Evolutionary conservation across 208 protist species (phyloP).

Genomic region (Strigomonas culicis): DNA sequence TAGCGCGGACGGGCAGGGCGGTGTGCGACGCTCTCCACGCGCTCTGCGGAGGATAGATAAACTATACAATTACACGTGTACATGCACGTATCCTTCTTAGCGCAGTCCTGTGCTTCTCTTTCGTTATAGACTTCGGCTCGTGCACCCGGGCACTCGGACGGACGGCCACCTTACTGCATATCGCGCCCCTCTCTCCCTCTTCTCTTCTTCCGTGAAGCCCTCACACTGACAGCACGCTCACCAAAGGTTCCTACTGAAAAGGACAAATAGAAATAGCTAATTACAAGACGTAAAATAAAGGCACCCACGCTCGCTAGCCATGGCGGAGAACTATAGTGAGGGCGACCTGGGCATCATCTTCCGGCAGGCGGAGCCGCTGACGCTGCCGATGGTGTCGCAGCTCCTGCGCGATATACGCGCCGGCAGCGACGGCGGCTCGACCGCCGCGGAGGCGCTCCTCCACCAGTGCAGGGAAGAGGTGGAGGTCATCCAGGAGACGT

Average conservation of each 20-base stretch:
- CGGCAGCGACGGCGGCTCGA: slow-evolving; percentile 17
- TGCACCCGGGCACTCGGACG: slow-evolving; percentile 14
- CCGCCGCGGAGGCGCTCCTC: slow-evolving; percentile 29
- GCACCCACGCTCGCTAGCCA: neutral
- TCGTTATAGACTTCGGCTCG: slow-evolving; percentile 18
- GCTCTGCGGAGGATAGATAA: too few relatives aligned
- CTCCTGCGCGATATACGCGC: slow-evolving; percentile 39
- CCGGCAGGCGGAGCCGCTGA: slow-evolving; percentile 62
- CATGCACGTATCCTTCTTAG: too few relatives aligned
- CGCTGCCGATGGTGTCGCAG: slow-evolving; percentile 57
- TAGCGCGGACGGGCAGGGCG: too few relatives aligned
- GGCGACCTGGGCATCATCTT: slow-evolving; percentile 74
- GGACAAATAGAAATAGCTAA: neutral
- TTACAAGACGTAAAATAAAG: too few relatives aligned
- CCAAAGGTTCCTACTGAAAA: neutral
- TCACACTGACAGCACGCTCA: neutral
- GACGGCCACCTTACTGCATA: neutral
- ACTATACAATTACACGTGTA: too few relatives aligned
- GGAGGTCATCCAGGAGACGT: slow-evolving; percentile 65
- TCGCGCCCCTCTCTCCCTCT: slow-evolving; percentile 3
- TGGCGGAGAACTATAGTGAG: slow-evolving; percentile 64
- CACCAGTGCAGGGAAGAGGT: slow-evolving; percentile 51
- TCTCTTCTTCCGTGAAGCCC: neutral
- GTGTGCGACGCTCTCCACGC: too few relatives aligned
- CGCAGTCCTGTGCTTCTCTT: too few relatives aligned